Percentiles rank a stretch among this genome's conserved stretches.
Evolutionary conservation across 2,329 filamentous ascomycete species (phyloP).

Genomic region (Colletotrichum viniferum): DNA sequence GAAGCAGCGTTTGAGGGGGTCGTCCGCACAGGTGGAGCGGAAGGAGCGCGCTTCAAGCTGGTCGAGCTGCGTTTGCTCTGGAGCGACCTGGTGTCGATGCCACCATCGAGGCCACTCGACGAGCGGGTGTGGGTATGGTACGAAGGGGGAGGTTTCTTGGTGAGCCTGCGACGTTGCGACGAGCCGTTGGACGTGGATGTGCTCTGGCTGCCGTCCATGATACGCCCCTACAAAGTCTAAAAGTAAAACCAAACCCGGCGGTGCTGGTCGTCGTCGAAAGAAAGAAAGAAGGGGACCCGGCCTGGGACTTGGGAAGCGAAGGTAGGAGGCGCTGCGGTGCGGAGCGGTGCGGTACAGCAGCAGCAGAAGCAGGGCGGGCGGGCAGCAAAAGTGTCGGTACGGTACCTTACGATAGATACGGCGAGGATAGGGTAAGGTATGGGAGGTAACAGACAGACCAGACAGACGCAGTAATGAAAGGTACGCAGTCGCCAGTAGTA

Average conservation of each 20-base stretch:
- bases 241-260: not conserved
- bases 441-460: not conserved
- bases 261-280: constrained; percentile 8
- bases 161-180: constrained; percentile 63
- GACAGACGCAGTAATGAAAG: not conserved
- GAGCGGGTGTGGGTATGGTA: constrained; percentile 46
- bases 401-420: not conserved
- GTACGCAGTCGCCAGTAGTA: not conserved
- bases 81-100: constrained; percentile 60
- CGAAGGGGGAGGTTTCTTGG: constrained; percentile 64
- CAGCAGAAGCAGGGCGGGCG: not conserved
- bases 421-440: not conserved
- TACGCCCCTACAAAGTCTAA: constrained; percentile 29
- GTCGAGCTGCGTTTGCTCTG: constrained; percentile 68
- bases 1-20: constrained; percentile 43
- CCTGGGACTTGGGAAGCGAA: not conserved
- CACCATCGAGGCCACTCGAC: constrained; percentile 56
- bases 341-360: not conserved
- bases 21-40: constrained; percentile 57
- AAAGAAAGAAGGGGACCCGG: not conserved
- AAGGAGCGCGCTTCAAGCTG: constrained; percentile 65
- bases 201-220: constrained; percentile 51
- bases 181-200: constrained; percentile 45
- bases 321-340: not conserved
- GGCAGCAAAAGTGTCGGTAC: not conserved